Conservation (phyloP, 192 early-diverging fungal species). For the Umbelopsis vinacea region DNA sequence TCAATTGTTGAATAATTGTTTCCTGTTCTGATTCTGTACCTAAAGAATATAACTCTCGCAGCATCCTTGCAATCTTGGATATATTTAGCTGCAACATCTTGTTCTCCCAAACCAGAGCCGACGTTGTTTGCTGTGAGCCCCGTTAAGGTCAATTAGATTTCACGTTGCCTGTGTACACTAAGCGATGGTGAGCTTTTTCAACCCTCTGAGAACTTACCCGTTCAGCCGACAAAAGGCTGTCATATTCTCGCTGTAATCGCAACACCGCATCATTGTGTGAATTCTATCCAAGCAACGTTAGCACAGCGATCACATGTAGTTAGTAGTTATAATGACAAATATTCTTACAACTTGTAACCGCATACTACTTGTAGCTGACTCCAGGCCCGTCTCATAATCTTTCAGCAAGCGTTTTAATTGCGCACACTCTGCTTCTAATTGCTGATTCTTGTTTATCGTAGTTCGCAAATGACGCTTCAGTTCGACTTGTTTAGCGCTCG, state of each 20-base stretch:
- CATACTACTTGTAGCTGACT: slow-evolving; percentile 15
- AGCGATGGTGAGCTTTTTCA: not conserved
- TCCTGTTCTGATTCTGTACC: slow-evolving; percentile 11
- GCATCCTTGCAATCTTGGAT: not conserved
- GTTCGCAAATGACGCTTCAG: not conserved
- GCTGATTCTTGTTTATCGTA: not conserved
- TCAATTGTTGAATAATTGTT: not conserved
- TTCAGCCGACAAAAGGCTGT: not conserved
- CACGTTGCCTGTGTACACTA: not conserved
- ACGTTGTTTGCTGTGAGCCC: not conserved
- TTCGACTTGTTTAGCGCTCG: not conserved
- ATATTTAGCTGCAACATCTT: slow-evolving; percentile 12
- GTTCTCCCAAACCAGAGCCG: not conserved
- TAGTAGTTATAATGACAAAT: not conserved
- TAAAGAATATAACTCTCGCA: slow-evolving; percentile 10
- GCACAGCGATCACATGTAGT: not conserved
- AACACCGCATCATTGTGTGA: slow-evolving; percentile 16
- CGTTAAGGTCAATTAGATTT: not conserved
- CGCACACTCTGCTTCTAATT: slow-evolving; percentile 12
- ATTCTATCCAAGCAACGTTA: not conserved
- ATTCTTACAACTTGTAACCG: slow-evolving; percentile 7
- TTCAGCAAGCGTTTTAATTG: slow-evolving; percentile 4
- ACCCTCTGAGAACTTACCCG: not conserved
- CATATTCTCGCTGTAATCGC: slow-evolving; percentile 10
- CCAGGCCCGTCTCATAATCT: slow-evolving; percentile 10